A percentile compares a stretch with the other conserved stretches of the same genome.
Evolutionary conservation across 352 stramenopile genomes (phyloP).

Genomic region (Phytophthora idaei): DNA sequence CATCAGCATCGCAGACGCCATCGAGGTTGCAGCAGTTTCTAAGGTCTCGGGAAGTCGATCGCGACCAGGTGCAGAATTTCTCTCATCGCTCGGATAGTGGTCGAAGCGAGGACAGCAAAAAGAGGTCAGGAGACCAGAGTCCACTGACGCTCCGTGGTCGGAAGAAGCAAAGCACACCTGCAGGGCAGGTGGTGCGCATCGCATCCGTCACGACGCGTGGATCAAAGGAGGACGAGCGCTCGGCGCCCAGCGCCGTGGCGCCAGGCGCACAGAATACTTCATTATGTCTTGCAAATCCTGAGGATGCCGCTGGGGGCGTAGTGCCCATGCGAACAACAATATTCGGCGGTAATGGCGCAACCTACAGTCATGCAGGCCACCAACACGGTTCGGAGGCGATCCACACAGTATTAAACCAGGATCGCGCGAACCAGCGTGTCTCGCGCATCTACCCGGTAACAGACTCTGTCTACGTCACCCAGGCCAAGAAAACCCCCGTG

Average conservation of each 20-base stretch:
- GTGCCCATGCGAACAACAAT: slow-evolving; percentile 18
- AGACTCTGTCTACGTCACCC: slow-evolving; percentile 68
- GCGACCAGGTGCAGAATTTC: slow-evolving; percentile 30
- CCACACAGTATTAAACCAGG: slow-evolving; percentile 51
- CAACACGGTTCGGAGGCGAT: slow-evolving; percentile 36
- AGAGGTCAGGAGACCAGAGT: slow-evolving; percentile 4
- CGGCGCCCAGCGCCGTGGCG: slow-evolving; percentile 36
- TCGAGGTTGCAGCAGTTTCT: slow-evolving; percentile 15
- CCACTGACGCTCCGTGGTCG: slow-evolving; percentile 33
- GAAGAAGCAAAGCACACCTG: slow-evolving; percentile 36
- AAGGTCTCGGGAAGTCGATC: slow-evolving; percentile 13
- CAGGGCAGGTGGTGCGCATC: slow-evolving; percentile 27
- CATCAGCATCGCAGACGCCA: slow-evolving; percentile 6
- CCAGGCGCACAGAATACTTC: slow-evolving; percentile 34
- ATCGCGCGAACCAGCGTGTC: slow-evolving; percentile 67
- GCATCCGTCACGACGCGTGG: slow-evolving; percentile 28
- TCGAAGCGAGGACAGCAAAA: slow-evolving; percentile 17
- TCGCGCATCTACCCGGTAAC: slow-evolving; percentile 78
- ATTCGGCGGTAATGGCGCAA: slow-evolving; percentile 11
- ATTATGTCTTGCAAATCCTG: slow-evolving; percentile 32
- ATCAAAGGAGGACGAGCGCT: slow-evolving; percentile 45
- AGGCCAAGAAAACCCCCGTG: slow-evolving; percentile 78
- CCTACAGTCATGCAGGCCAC: slow-evolving; percentile 20
- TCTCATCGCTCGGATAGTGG: slow-evolving; percentile 32
- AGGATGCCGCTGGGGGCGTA: slow-evolving; percentile 11